Conservation (phyloP, 2,329 filamentous ascomycete species). For the Talaromyces albobiverticillius region DNA sequence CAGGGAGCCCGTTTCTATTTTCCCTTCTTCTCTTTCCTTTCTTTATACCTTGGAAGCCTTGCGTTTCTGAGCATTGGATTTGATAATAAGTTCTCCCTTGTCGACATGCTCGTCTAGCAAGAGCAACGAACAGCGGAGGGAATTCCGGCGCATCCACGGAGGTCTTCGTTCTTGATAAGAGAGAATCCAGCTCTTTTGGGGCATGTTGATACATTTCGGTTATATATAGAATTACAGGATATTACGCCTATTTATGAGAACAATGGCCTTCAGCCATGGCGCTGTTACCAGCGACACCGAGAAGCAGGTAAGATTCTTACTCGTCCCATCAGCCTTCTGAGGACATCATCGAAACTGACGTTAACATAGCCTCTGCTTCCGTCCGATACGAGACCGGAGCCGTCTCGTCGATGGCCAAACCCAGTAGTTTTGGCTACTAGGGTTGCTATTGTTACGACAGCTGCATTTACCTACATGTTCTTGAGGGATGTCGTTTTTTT, state of each 20-base stretch:
- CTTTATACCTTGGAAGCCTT: neutral
- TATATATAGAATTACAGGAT: too few relatives aligned
- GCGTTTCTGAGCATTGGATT: too few relatives aligned
- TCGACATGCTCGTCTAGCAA: neutral
- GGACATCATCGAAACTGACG: neutral
- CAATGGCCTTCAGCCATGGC: neutral
- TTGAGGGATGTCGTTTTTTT: neutral
- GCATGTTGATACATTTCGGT: too few relatives aligned
- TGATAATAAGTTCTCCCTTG: neutral
- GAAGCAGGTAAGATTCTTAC: slow-evolving; percentile 10
- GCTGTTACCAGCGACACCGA: slow-evolving; percentile 1
- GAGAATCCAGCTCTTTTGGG: neutral
- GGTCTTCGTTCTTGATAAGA: neutral
- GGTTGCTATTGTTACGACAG: neutral
- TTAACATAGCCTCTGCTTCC: slow-evolving; percentile 2
- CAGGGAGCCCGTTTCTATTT: too few relatives aligned
- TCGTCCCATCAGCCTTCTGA: neutral
- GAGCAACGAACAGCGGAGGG: neutral
- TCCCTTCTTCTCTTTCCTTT: too few relatives aligned
- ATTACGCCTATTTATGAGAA: neutral
- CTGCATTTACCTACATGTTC: slow-evolving; percentile 1
- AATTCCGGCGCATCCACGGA: neutral
- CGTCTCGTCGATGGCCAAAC: neutral
- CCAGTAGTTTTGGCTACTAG: neutral
- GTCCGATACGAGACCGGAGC: neutral